Conservation (phyloP, 495 filamentous ascomycete species). For the Penicillium alfredii region DNA sequence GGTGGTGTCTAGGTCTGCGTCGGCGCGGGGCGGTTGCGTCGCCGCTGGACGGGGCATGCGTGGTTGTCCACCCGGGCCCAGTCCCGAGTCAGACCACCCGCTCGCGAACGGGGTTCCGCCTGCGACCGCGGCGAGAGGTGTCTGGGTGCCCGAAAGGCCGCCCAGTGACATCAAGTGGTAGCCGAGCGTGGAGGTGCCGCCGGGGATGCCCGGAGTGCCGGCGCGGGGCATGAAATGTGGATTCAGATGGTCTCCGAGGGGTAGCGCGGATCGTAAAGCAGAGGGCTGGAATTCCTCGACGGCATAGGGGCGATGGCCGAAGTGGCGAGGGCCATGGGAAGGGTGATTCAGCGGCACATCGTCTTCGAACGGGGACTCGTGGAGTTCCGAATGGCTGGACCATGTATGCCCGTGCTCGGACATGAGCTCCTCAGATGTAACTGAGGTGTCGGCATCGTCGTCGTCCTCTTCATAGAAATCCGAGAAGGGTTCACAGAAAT, state of each 20-base stretch:
- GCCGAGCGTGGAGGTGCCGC: conserved; percentile 79
- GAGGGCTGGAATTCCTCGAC: conserved; percentile 29
- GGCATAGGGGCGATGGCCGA: conserved; percentile 23
- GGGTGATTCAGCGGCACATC: conserved; percentile 25
- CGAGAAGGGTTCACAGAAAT: conserved; percentile 88
- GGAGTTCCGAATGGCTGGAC: conserved; percentile 21
- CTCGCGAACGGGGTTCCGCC: conserved; percentile 54
- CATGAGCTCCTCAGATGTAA: conserved; percentile 35
- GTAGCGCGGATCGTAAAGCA: conserved; percentile 37
- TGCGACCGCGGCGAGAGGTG: conserved; percentile 82
- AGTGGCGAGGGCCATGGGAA: conserved; percentile 14
- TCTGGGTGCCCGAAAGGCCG: conserved; percentile 72
- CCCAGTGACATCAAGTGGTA: conserved; percentile 80
- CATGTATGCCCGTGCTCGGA: conserved; percentile 22
- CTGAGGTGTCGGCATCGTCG: conserved; percentile 38
- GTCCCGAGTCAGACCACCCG: conserved; percentile 42
- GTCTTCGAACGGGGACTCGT: conserved; percentile 31
- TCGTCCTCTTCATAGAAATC: conserved; percentile 94
- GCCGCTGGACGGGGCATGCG: conserved; percentile 9
- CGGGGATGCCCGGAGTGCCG: conserved; percentile 71
- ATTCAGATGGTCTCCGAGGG: conserved; percentile 46
- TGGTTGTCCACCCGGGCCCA: conserved; percentile 17
- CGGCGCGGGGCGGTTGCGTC: conserved; percentile 13
- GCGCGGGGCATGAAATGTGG: conserved; percentile 60
- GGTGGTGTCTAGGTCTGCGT: conserved; percentile 30